Conservation (phyloP, 164 flowering plant genomes). For the Protea cynaroides region DNA sequence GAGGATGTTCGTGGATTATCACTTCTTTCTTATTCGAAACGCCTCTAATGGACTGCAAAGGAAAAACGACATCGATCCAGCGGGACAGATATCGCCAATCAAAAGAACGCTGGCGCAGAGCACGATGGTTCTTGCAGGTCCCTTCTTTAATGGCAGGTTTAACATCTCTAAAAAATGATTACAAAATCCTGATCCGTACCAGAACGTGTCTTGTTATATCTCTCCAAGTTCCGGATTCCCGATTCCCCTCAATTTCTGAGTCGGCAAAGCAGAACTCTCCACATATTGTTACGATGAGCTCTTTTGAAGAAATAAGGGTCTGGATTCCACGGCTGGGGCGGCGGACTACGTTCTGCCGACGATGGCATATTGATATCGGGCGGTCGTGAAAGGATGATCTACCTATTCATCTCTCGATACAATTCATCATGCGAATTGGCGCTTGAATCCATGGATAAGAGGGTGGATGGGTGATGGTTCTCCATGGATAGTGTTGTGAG, state of each 20-base stretch:
- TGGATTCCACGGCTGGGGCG: conserved; percentile 56
- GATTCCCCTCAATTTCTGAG: too few relatives aligned
- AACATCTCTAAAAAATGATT: not conserved
- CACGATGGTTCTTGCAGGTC: not conserved
- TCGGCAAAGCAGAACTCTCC: too few relatives aligned
- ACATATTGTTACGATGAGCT: too few relatives aligned
- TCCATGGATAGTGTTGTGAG: conserved; percentile 71
- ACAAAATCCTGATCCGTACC: not conserved
- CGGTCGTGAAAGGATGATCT: conserved; percentile 48
- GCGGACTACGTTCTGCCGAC: conserved; percentile 72
- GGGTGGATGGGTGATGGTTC: conserved; percentile 80
- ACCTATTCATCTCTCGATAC: conserved; percentile 64
- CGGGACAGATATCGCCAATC: conserved; percentile 6
- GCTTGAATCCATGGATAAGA: conserved; percentile 91
- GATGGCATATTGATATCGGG: conserved; percentile 89
- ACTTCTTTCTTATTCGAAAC: too few relatives aligned
- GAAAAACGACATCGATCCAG: not conserved
- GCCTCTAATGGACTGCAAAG: too few relatives aligned
- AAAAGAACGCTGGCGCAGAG: not conserved
- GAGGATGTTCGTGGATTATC: too few relatives aligned
- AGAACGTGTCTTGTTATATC: too few relatives aligned
- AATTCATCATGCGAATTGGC: conserved; percentile 64
- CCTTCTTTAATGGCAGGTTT: not conserved
- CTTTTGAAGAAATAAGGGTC: too few relatives aligned
- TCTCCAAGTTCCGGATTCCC: too few relatives aligned